phyloP scores from a whole-genome alignment of 2,329 filamentous ascomycete genomes.

The Trichoderma cornu-damae region DNA sequence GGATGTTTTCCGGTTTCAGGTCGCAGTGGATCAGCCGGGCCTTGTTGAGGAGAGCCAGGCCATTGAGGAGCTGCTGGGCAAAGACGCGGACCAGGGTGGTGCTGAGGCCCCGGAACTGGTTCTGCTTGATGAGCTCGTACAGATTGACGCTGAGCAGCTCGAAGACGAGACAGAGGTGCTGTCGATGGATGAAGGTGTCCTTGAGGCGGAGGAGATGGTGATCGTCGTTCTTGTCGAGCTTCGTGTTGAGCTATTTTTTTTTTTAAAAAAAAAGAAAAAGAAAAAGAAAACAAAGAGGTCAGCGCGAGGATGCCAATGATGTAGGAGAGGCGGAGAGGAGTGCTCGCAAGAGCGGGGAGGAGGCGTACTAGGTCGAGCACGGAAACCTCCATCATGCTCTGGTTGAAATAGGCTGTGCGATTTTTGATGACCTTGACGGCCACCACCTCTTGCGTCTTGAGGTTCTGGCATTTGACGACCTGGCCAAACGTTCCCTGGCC shows the following conservation, averaged over 20 bases:
- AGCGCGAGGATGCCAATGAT: too few species aligned
- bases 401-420: slow-evolving; percentile 97
- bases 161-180: slow-evolving; percentile 94
- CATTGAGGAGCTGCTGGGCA: slow-evolving; percentile 92
- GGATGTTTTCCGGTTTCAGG: slow-evolving; percentile 94
- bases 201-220: slow-evolving; percentile 92
- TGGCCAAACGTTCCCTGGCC: slow-evolving; percentile 98
- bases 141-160: slow-evolving; percentile 95
- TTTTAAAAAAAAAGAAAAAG: too few species aligned
- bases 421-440: slow-evolving; percentile 99
- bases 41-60: slow-evolving; percentile 87
- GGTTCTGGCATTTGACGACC: slow-evolving; percentile 97
- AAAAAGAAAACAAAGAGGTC: not conserved
- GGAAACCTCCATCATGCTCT: slow-evolving; percentile 99
- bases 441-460: slow-evolving; percentile 97
- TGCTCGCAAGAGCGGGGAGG: too few species aligned
- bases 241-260: slow-evolving; percentile 75
- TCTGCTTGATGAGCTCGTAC: slow-evolving; percentile 99
- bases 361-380: slow-evolving; percentile 78
- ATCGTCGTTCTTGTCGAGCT: slow-evolving; percentile 98
- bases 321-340: too few species aligned
- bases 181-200: slow-evolving; percentile 95
- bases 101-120: slow-evolving; percentile 94
- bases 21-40: slow-evolving; percentile 96
- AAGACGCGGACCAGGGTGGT: slow-evolving; percentile 96